Evolutionary conservation across 192 early-diverging fungal genomes (phyloP).

Genomic region (Pecoramyces ruminantium): DNA sequence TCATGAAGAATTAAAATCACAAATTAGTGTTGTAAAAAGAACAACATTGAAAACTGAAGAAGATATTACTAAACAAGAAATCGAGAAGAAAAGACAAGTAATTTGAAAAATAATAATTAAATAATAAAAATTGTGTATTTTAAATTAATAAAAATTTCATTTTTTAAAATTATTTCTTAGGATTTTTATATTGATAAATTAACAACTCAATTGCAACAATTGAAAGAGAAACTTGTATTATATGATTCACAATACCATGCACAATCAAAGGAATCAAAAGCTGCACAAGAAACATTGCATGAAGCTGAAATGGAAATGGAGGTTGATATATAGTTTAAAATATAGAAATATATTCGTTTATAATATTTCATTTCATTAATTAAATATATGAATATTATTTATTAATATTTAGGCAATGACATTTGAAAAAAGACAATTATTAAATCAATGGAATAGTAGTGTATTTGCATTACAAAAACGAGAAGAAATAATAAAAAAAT

Average conservation of each 20-base stretch:
- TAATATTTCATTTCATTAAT: too few species aligned
- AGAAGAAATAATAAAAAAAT: constrained; percentile 21
- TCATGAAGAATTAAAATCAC: constrained; percentile 31
- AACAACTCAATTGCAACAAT: constrained; percentile 25
- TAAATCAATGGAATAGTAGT: constrained; percentile 41
- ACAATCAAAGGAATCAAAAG: constrained; percentile 35
- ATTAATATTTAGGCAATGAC: constrained; percentile 20
- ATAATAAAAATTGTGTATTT: too few species aligned
- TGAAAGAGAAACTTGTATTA: constrained; percentile 31
- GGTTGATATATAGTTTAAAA: constrained; percentile 7
- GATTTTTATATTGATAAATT: constrained; percentile 43
- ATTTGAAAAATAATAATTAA: background rate
- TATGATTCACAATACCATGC: constrained; percentile 31
- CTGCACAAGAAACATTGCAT: constrained; percentile 33
- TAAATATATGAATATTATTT: too few species aligned
- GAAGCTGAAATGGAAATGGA: constrained; percentile 43
- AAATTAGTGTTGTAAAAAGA: constrained; percentile 33
- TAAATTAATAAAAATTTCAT: too few species aligned
- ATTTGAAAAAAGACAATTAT: constrained; percentile 40
- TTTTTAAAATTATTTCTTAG: too few species aligned
- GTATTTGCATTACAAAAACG: constrained; percentile 31
- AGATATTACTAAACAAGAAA: constrained; percentile 35
- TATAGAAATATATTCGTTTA: too few species aligned
- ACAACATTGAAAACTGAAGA: constrained; percentile 45
- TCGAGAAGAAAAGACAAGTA: constrained; percentile 41